Base-by-base conservation (phyloP, 2,329 filamentous ascomycete species). In the Cladophialophora immunda region DNA sequence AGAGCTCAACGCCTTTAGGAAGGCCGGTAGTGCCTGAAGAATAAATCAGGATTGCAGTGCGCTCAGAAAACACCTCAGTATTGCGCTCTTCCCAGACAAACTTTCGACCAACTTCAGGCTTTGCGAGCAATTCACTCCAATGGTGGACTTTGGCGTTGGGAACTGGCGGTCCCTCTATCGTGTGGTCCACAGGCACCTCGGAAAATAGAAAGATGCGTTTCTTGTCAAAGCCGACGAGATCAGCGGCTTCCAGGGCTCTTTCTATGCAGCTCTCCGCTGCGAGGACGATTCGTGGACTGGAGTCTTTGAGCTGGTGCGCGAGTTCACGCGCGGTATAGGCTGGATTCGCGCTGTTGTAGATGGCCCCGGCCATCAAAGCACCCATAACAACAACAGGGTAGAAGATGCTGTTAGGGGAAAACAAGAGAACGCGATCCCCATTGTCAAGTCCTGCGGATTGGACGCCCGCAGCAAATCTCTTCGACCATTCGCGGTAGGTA, bases 401-500 rank as follows among this genome's bases (percentile, higher is more conserved):
- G 41, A 76, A 70, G 65, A 79, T 74, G 71, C 77, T 81, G 76
- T 88, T 88, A 75, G 86, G 85, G 0, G 84, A 84, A 68, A 87
- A 84, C 52, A 87, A 79, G 53, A 82, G 83, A 4, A 88, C 81
- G 66, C 82, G 84, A 67, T 88, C 85, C 36, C 84, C 85, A 34
- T 77, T 74, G 61, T 81, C 47, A 29, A 70, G 50, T 15, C 68
- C 68, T 17, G 50, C 41, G 6, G 30, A 56, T 5, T 30, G 27
- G 56, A 88, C 78, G 0, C 86, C 86, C 7, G 84, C 84, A 0
- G 91, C 92, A 36, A 95, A 79, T 15, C 91, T 88, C 77, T 93
- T 90, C 36, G 88, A 85, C 82, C 91, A 90, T 70, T 90, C 82
- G 25, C 92, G 89, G 76, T 90, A 92, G 67, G 86, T 83, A 69